phyloP scores from a whole-genome alignment of 352 stramenopile genomes.

The Globisporangium iwayamae region DNA sequence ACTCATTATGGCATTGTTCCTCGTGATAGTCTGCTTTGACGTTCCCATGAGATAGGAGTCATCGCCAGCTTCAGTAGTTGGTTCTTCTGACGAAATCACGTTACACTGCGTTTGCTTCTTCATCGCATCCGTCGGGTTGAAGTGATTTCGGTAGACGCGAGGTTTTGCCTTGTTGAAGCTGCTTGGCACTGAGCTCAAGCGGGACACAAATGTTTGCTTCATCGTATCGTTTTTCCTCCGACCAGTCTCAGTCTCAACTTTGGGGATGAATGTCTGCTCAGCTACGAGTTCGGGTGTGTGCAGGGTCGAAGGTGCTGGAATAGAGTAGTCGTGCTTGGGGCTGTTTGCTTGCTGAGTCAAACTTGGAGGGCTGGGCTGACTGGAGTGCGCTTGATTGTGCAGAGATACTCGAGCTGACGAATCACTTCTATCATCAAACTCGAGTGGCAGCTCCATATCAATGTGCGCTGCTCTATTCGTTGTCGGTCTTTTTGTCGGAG shows the following conservation, averaged over 20 bases:
- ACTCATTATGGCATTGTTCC: not conserved
- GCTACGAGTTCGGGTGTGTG: conserved; percentile 8
- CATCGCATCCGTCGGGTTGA: conserved; percentile 26
- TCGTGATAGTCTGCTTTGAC: not conserved
- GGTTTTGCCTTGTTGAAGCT: conserved; percentile 56
- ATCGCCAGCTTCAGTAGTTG: conserved; percentile 8
- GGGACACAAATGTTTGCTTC: conserved; percentile 21
- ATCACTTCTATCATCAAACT: not conserved
- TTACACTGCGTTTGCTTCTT: conserved; percentile 32
- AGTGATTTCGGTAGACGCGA: conserved; percentile 39
- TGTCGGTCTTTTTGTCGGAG: not conserved
- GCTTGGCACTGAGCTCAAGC: conserved; percentile 51
- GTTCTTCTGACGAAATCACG: conserved; percentile 34
- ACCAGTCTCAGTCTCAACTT: not conserved
- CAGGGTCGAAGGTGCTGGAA: not conserved
- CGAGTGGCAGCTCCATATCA: not conserved
- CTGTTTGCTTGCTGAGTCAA: not conserved
- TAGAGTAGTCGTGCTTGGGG: not conserved
- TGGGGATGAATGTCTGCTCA: conserved; percentile 9
- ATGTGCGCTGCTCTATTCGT: not conserved
- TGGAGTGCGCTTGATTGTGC: not conserved
- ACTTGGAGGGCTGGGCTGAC: not conserved
- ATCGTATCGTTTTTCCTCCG: not conserved
- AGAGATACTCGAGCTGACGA: not conserved
- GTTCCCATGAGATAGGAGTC: not conserved